phyloP scores from a whole-genome alignment of 2,329 filamentous ascomycete genomes.

The Pezicula carpinea region DNA sequence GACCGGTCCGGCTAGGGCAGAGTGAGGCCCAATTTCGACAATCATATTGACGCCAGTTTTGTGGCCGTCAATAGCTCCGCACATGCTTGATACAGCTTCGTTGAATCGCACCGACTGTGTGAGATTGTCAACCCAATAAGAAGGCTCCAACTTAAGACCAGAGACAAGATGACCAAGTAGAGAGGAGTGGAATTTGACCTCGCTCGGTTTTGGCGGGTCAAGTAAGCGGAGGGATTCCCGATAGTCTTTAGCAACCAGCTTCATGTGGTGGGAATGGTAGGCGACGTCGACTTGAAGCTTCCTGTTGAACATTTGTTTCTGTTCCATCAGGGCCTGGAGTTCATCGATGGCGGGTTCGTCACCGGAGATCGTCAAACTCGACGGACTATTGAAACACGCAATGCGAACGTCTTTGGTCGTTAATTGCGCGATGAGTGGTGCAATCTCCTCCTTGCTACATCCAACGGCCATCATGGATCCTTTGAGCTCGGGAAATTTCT shows the following conservation, averaged over 20 bases:
- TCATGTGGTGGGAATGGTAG: conserved; percentile 25
- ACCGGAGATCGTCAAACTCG: conserved; percentile 14
- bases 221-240: conserved; percentile 4
- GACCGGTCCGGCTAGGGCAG: conserved; percentile 29
- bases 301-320: conserved; percentile 14
- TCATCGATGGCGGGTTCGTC: conserved; percentile 3
- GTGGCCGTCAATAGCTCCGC: conserved; percentile 9
- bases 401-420: conserved; percentile 1
- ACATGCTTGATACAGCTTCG: conserved; percentile 30
- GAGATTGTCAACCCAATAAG: conserved; percentile 43
- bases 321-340: conserved; percentile 10
- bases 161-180: conserved; percentile 15
- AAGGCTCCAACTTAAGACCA: conserved; percentile 23
- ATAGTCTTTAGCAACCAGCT: conserved; percentile 15
- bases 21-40: conserved; percentile 32
- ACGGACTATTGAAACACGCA: conserved; percentile 14
- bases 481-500: conserved; percentile 12
- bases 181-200: conserved; percentile 17
- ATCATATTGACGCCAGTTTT: conserved; percentile 19
- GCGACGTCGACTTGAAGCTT: conserved; percentile 20
- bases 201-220: conserved; percentile 4
- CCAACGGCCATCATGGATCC: conserved; percentile 51
- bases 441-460: conserved; percentile 2
- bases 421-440: conserved; percentile 31
- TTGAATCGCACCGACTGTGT: conserved; percentile 39